A percentile compares a stretch with the other conserved stretches of the same genome.
phyloP scores from a whole-genome alignment of 176 grass and related monocot species.

The Rhipidocladum racemiflorum region DNA sequence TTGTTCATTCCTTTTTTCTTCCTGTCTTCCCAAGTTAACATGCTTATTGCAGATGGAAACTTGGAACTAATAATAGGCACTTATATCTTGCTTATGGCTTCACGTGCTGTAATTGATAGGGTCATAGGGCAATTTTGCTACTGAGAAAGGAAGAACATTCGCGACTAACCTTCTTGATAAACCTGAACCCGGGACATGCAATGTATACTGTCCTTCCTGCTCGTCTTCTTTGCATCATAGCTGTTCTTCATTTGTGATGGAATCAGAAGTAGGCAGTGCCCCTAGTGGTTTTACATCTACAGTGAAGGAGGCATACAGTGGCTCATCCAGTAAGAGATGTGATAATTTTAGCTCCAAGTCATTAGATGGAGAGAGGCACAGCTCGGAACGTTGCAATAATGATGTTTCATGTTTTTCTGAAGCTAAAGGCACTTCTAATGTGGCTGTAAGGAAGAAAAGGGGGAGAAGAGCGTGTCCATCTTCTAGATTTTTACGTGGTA shows the following conservation, averaged over 20 bases:
- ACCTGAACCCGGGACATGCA: slow-evolving; percentile 29
- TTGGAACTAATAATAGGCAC: background rate
- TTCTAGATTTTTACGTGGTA: slow-evolving; percentile 18
- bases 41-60: background rate
- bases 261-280: background rate
- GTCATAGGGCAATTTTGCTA: background rate
- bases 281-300: slow-evolving; percentile 10
- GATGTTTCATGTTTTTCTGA: slow-evolving; percentile 32
- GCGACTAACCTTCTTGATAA: slow-evolving; percentile 3
- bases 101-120: background rate
- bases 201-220: slow-evolving; percentile 19
- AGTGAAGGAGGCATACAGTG: slow-evolving; percentile 1
- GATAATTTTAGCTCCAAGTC: slow-evolving; percentile 6
- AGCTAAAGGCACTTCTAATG: slow-evolving; percentile 28
- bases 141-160: slow-evolving; percentile 10
- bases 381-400: slow-evolving; percentile 5
- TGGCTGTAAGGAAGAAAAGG: slow-evolving; percentile 43
- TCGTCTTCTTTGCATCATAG: slow-evolving; percentile 21
- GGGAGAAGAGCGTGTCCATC: slow-evolving; percentile 32
- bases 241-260: background rate
- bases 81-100: background rate
- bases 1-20: background rate
- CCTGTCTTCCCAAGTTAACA: background rate
- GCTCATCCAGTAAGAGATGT: background rate
- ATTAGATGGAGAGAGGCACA: slow-evolving; percentile 7